phyloP scores from a whole-genome alignment of 352 stramenopile genomes.

The Nothophytophthora sp. region DNA sequence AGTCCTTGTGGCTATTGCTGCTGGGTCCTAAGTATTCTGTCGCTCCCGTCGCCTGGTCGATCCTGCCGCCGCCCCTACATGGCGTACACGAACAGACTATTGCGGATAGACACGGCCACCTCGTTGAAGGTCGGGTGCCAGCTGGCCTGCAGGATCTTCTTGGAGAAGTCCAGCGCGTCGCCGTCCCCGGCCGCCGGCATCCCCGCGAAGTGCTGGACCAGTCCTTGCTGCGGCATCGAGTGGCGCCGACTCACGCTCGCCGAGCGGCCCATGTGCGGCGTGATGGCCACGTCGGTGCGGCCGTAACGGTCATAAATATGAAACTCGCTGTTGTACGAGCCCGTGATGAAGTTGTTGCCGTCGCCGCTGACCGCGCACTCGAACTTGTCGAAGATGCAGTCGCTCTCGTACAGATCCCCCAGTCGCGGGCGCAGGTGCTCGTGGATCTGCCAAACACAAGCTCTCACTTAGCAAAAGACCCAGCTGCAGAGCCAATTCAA shows the following conservation, averaged over 20 bases:
- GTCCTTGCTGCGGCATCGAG: constrained; percentile 65
- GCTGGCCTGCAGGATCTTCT: constrained; percentile 86
- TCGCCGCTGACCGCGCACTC: constrained; percentile 92
- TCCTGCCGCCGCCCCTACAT: constrained; percentile 33
- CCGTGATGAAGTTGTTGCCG: constrained; percentile 93
- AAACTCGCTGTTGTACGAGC: constrained; percentile 95
- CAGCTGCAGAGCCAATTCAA: background rate
- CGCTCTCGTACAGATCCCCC: constrained; percentile 94
- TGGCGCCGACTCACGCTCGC: constrained; percentile 53
- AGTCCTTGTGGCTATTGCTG: constrained; percentile 6
- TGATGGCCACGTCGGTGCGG: constrained; percentile 72
- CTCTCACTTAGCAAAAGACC: background rate
- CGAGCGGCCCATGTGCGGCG: constrained; percentile 28
- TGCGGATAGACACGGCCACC: constrained; percentile 80
- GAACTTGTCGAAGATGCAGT: constrained; percentile 99
- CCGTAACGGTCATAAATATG: constrained; percentile 91
- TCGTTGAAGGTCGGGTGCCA: constrained; percentile 84
- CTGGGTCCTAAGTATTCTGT: no score
- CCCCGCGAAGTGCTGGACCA: constrained; percentile 62
- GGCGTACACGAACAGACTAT: constrained; percentile 86
- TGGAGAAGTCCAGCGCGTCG: constrained; percentile 78
- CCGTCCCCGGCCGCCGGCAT: constrained; percentile 29
- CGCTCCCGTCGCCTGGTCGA: no score
- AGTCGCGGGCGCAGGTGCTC: constrained; percentile 90
- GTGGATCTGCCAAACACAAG: constrained; percentile 71